Evolutionary conservation across 2,329 filamentous ascomycete genomes (phyloP).

Genomic region (Pestalotiopsis sp.): DNA sequence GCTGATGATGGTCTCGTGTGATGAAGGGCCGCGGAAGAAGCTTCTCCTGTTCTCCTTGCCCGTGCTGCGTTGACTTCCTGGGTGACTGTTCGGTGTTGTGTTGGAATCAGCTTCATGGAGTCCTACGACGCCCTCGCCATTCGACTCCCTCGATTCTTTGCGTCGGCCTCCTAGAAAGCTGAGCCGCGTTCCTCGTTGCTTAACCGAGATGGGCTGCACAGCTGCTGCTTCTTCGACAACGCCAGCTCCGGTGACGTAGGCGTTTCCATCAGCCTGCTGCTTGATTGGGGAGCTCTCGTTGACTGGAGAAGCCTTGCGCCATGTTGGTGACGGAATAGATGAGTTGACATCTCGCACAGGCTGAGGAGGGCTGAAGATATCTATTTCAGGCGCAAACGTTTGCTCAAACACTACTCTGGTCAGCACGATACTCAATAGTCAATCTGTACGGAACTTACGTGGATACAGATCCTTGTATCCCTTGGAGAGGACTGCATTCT

Average conservation of each 20-base stretch:
- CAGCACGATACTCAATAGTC: conserved; percentile 17
- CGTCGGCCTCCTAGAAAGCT: conserved; percentile 58
- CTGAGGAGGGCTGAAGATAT: conserved; percentile 57
- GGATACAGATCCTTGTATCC: conserved; percentile 61
- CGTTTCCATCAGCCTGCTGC: conserved; percentile 18
- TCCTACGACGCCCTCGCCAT: conserved; percentile 21
- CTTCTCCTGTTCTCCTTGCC: conserved; percentile 41
- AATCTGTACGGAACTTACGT: conserved; percentile 50
- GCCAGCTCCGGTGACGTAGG: conserved; percentile 25
- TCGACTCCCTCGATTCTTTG: conserved; percentile 37
- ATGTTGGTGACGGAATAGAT: conserved; percentile 43
- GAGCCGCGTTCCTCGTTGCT: conserved; percentile 53
- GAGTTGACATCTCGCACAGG: conserved; percentile 38
- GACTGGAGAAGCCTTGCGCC: conserved; percentile 33
- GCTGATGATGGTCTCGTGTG: conserved; percentile 24
- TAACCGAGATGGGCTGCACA: conserved; percentile 50
- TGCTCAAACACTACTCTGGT: conserved; percentile 54
- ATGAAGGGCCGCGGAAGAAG: conserved; percentile 44
- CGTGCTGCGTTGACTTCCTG: conserved; percentile 32
- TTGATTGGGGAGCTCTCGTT: conserved; percentile 23
- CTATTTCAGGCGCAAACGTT: conserved; percentile 66
- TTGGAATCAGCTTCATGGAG: conserved; percentile 15
- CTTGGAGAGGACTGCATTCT: conserved; percentile 56
- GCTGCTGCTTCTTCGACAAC: conserved; percentile 50
- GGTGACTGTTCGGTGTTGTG: conserved; percentile 24